A percentile compares a stretch with the other conserved stretches of the same genome.
Evolutionary conservation across 768 basidiomycete species (phyloP).

Genomic region (Xerocomellus chrysenteron): DNA sequence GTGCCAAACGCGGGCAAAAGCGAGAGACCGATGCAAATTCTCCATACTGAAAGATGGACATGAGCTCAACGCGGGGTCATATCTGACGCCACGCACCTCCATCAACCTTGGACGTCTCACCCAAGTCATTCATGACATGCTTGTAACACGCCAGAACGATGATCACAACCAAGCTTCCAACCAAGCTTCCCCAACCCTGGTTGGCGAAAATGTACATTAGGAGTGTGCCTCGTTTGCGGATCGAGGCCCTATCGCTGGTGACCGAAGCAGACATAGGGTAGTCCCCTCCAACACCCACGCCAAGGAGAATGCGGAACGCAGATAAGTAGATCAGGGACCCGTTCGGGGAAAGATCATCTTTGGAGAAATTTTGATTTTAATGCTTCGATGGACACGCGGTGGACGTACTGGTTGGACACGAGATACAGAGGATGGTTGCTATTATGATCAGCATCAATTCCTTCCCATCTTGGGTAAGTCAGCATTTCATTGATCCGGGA

Average conservation of each 20-base stretch:
- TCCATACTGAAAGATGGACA: conserved; percentile 51
- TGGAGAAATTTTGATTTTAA: background rate
- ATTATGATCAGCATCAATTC: conserved; percentile 80
- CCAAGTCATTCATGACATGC: conserved; percentile 56
- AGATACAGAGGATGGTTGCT: conserved; percentile 69
- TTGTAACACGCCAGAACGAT: conserved; percentile 66
- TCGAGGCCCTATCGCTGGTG: conserved; percentile 62
- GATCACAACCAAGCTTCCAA: conserved; percentile 61
- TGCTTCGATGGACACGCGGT: background rate
- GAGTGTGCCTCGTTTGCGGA: conserved; percentile 69
- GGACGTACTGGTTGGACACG: conserved; percentile 55
- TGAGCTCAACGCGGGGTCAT: background rate
- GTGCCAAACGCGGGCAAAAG: conserved; percentile 73
- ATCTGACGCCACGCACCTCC: conserved; percentile 49
- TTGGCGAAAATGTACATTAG: conserved; percentile 76
- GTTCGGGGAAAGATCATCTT: conserved; percentile 50
- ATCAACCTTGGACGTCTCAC: conserved; percentile 63
- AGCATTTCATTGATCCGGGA: background rate
- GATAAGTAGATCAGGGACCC: conserved; percentile 59
- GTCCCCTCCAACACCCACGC: conserved; percentile 78
- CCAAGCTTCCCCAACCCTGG: conserved; percentile 75
- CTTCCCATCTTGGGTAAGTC: conserved; percentile 54
- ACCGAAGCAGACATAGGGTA: conserved; percentile 76
- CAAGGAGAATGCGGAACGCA: conserved; percentile 69
- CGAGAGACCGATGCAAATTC: conserved; percentile 72